Evolutionary conservation across 352 stramenopile species (phyloP), one percentile per base, ranked within the genome.

Genomic region (Plasmopara muralis): DNA sequence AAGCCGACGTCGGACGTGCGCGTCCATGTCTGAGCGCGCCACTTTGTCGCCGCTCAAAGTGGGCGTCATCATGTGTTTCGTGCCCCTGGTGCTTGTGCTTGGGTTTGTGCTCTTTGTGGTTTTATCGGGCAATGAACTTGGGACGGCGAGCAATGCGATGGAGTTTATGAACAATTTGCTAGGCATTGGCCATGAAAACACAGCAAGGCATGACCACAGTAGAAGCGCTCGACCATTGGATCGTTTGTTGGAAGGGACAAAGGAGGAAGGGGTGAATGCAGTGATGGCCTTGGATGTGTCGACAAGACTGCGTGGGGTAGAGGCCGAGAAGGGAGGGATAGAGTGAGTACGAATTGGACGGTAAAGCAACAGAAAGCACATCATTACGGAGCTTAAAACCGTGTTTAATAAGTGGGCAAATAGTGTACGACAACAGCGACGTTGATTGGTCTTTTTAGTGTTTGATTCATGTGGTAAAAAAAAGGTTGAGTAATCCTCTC

Each of bases 401-500:
- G 20, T 25, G 20, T 1, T 25, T 25, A 25, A 25, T 25, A 25
- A 3, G 20, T 25, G 20, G 20, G 1, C 20, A 25, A 25, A 25
- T 25, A 25, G 20, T 25, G 20, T 25, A 25, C 20, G 20, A 25
- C 20, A 25, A 25, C 1, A 25, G 1, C n/a, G n/a, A n/a, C n/a
- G n/a, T n/a, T n/a, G n/a, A n/a, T n/a, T 3, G 20, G 20, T 25
- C 3, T 25, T 25, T 25, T 25, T 1, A 25, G 20, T 12, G 31
- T 35, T 12, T 8, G 2, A 4, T 12, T 77, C 82, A 97, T 39
- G 87, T 97, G 8, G 90, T 98, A 48, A 98, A 87, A 71, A 98
- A 98, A 52, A 98, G 78, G 47, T 96, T 79, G n/a, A 97, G 40
- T 35, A 98, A 66, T 30, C 94, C 95, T 56, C 97, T 97, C 31